These are phyloP conservation scores for Avena sativa DNA, from an alignment of 176 grass and related monocot genomes.

Conservation along the genomic window DNA sequence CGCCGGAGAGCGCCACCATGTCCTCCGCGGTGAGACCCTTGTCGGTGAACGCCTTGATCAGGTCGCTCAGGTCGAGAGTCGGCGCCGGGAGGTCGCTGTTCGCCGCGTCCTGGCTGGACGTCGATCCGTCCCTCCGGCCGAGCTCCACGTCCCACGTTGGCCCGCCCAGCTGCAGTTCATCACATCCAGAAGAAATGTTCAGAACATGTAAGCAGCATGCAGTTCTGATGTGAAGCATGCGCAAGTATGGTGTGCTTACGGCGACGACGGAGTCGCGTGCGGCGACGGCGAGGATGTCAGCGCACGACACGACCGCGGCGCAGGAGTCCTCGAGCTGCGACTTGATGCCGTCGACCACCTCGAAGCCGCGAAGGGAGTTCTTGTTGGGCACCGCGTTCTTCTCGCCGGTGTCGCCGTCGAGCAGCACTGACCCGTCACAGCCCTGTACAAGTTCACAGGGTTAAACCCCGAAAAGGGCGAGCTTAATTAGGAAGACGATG, in stretches of 20 bases:
- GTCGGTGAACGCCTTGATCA: conserved; percentile 52
- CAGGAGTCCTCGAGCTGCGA: conserved; percentile 53
- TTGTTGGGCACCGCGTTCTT: conserved; percentile 58
- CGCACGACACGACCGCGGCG: conserved; percentile 75
- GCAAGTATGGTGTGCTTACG: conserved; percentile 27
- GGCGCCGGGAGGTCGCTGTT: conserved; percentile 60
- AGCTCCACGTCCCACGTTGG: conserved; percentile 65
- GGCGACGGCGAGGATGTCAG: conserved; percentile 85
- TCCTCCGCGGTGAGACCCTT: conserved; percentile 50
- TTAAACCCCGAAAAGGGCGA: background rate
- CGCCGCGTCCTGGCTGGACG: conserved; percentile 52
- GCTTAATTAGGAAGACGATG: background rate
- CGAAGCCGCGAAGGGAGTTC: conserved; percentile 67
- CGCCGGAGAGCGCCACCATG: conserved; percentile 64
- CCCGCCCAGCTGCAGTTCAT: conserved; percentile 53
- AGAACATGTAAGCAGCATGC: background rate
- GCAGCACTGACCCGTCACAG: conserved; percentile 59
- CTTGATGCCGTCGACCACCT: conserved; percentile 64
- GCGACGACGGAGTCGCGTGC: conserved; percentile 67
- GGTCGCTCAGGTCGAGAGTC: conserved; percentile 35
- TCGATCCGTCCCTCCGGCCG: conserved; percentile 52
- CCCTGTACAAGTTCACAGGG: conserved; percentile 35
- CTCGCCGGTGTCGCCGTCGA: conserved; percentile 60
- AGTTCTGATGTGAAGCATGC: background rate
- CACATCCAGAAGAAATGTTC: background rate